Evolutionary conservation across 2,329 filamentous ascomycete species (phyloP).

Genomic region (Xylariaceae sp.): DNA sequence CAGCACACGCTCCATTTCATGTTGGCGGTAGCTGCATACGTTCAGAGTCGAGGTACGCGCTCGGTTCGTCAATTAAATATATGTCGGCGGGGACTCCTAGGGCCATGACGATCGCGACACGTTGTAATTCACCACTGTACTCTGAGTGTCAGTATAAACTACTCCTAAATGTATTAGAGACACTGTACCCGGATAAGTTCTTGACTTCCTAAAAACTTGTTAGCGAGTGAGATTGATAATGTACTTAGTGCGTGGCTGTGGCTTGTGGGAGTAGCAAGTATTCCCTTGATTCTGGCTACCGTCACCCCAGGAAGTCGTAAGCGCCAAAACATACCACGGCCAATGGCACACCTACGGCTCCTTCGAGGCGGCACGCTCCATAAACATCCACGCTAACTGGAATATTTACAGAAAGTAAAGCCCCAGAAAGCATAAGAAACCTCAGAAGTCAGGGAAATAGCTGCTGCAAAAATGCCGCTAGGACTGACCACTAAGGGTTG

Average conservation of each 20-base stretch:
- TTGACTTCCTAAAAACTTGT: slow-evolving; percentile 73
- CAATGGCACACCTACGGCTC: no score
- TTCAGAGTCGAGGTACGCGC: slow-evolving; percentile 74
- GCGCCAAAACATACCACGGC: no score
- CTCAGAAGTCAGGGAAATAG: no score
- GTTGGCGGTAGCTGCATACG: slow-evolving; percentile 3
- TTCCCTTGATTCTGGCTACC: no score
- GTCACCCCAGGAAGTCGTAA: no score
- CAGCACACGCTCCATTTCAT: neutral
- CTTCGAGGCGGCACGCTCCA: no score
- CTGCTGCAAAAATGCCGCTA: neutral
- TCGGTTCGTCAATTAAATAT: slow-evolving; percentile 97
- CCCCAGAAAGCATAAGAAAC: no score
- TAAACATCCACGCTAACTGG: no score
- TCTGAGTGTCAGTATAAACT: slow-evolving; percentile 3
- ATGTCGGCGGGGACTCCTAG: slow-evolving; percentile 96
- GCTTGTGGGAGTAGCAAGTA: neutral
- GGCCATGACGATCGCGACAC: slow-evolving; percentile 97
- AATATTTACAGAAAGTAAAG: no score
- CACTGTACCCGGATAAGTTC: slow-evolving; percentile 75
- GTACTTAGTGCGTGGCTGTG: neutral
- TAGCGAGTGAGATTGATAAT: slow-evolving; percentile 2
- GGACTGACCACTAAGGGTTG: neutral
- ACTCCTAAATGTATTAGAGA: neutral
- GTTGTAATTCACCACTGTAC: slow-evolving; percentile 92